Conservation (phyloP, 371 early-diverging fungal genomes). For the Gilbertella persicaria region DNA sequence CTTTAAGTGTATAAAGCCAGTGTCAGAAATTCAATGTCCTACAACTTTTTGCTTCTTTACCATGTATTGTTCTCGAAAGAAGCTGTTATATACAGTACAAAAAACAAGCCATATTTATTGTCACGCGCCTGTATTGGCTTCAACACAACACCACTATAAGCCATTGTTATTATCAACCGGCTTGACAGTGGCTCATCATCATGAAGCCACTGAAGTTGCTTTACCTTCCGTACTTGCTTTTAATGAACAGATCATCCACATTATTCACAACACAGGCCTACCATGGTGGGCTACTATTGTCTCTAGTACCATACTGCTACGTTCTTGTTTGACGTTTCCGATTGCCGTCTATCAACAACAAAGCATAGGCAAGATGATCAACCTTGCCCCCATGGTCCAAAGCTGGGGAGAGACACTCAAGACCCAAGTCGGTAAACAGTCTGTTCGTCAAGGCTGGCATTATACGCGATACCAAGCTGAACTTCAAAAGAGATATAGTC, state of each 20-base stretch:
- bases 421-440: constrained; percentile 46
- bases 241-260: constrained; percentile 46
- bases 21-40: too few species aligned
- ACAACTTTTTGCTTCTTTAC: too few species aligned
- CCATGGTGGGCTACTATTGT: constrained; percentile 79
- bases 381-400: constrained; percentile 63
- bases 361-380: constrained; percentile 57
- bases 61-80: too few species aligned
- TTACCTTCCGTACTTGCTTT: constrained; percentile 40
- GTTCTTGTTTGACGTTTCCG: constrained; percentile 69
- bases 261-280: constrained; percentile 46
- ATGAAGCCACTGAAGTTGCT: not conserved
- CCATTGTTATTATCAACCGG: not conserved
- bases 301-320: constrained; percentile 57
- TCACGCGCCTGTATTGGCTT: too few species aligned
- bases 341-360: constrained; percentile 75
- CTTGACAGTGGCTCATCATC: not conserved
- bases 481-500: constrained; percentile 56
- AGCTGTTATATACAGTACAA: too few species aligned
- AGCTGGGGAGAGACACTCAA: constrained; percentile 67
- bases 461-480: constrained; percentile 51
- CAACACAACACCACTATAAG: too few species aligned
- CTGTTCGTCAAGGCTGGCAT: constrained; percentile 37
- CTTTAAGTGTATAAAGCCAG: too few species aligned
- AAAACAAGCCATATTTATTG: too few species aligned